phyloP scores from a whole-genome alignment of 768 basidiomycete genomes.

The Chalciporus sphaerocephalus region DNA sequence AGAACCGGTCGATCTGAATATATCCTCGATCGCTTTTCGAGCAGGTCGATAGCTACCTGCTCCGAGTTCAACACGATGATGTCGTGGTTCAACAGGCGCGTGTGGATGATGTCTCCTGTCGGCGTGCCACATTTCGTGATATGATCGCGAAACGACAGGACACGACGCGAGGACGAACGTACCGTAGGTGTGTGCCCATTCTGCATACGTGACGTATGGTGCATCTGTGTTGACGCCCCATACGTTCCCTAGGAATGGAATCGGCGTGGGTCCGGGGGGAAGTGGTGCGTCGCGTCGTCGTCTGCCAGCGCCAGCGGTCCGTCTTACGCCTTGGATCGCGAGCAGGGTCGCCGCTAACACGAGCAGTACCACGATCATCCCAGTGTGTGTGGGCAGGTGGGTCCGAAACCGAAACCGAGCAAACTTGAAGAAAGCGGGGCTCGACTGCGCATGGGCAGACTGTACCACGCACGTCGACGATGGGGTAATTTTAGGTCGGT shows the following conservation, averaged over 20 bases:
- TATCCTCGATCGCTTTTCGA: conserved; percentile 49
- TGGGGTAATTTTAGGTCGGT: neutral
- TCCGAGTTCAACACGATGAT: conserved; percentile 49
- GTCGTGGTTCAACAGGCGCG: conserved; percentile 37
- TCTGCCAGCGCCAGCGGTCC: neutral
- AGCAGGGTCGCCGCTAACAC: conserved; percentile 4
- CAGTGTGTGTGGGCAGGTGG: neutral
- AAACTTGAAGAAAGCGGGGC: no score
- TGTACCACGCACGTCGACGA: no score
- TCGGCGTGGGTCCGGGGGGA: conserved; percentile 17
- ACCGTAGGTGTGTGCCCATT: conserved; percentile 22
- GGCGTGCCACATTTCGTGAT: neutral
- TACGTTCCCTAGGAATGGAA: conserved; percentile 16
- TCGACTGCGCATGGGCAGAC: no score
- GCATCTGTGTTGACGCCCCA: conserved; percentile 6
- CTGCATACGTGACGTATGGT: conserved; percentile 14
- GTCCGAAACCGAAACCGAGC: no score
- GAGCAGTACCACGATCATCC: conserved; percentile 1
- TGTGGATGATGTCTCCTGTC: conserved; percentile 8
- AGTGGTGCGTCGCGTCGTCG: neutral
- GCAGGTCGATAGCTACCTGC: conserved; percentile 42
- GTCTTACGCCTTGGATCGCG: neutral
- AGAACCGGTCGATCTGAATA: conserved; percentile 36
- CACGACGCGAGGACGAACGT: no score
- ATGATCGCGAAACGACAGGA: no score